Evolutionary conservation across 2,329 filamentous ascomycete genomes (phyloP).

Genomic region (Nemania sp.): DNA sequence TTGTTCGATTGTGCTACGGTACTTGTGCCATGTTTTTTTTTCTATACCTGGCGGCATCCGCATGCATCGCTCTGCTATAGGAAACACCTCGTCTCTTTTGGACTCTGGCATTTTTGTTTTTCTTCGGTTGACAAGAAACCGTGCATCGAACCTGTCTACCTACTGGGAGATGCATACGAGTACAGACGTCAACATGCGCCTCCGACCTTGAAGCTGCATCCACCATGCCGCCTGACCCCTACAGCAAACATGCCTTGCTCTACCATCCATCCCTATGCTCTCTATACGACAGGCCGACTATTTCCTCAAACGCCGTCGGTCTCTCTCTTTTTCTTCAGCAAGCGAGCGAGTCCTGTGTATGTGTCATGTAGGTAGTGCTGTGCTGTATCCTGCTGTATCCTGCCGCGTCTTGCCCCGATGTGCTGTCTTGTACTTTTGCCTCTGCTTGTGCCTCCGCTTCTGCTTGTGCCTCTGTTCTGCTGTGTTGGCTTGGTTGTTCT

Average conservation of each 20-base stretch:
- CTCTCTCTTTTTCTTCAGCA: conserved; percentile 12
- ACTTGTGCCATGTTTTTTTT: not conserved
- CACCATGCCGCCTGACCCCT: conserved; percentile 25
- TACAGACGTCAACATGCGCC: conserved; percentile 40
- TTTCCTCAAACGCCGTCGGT: conserved; percentile 10
- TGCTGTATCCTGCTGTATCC: not conserved
- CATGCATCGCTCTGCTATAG: conserved; percentile 4
- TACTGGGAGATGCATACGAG: conserved; percentile 24
- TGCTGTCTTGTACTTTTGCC: conserved; percentile 20
- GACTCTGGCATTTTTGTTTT: not conserved
- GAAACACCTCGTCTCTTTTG: conserved; percentile 3
- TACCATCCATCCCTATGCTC: conserved; percentile 13
- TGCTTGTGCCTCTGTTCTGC: not conserved
- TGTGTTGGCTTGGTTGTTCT: conserved; percentile 7
- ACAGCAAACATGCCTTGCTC: conserved; percentile 15
- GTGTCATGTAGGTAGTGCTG: conserved; percentile 8
- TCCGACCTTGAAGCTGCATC: conserved; percentile 2
- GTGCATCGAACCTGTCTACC: conserved; percentile 24
- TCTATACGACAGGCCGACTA: not conserved
- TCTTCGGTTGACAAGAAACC: conserved; percentile 28
- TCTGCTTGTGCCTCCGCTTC: too few species aligned
- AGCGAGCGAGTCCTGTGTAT: conserved; percentile 26
- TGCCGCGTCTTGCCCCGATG: conserved; percentile 9
- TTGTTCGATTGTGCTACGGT: not conserved
- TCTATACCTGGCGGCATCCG: conserved; percentile 1